Base-by-base conservation (phyloP, 1,284 basidiomycete species). In the Ganoderma leucocontextum region DNA sequence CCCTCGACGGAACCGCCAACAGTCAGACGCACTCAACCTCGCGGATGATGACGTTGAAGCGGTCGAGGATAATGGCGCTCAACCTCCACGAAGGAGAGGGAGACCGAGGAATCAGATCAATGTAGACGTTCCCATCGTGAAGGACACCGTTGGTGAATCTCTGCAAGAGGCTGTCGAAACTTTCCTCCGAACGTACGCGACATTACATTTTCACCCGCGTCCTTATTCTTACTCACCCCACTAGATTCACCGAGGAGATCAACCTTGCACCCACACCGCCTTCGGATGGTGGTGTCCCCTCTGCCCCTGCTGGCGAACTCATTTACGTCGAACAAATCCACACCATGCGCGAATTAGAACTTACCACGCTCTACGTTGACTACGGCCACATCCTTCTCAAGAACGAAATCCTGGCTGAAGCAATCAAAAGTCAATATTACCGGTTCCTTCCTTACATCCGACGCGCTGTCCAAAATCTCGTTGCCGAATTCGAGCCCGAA, bases 321-420 rank as follows among this genome's bases (percentile, higher is more conserved):
- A 85, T 93, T 72, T 98, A 99, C 79, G 86, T 99, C 73, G 91
- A 95, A 68, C 96, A 98, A 82, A 94, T 99, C 75, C 91, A 93
- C 77, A 92, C 91, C 42, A 95, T 99, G 93, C 91, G 93, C 70
- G 94, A 97, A 78, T 96, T 94, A 78, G 92, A 96, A 78, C 86
- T 97, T 63, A 95, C 95, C 2, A 99, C 97, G 0, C 91, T 99
- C 75, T 99, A 98, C 77, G 93, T 99, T 80, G 97, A 99, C 83
- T 99, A 93, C 73, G 89, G 90, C 15, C 97, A 99, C 79, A 86
- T 99, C 29, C 87, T 98, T 29, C 90, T 93, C 76, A 88, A 91
- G 66, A 96, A 99, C 78, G 91, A 97, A 29, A 29, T 2, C 1
- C 90, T 99, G 12, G 96, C 97, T 0, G 89, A 93, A 67, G 97